Conservation (phyloP, 371 early-diverging fungal species). For the Mortierella sp. region DNA sequence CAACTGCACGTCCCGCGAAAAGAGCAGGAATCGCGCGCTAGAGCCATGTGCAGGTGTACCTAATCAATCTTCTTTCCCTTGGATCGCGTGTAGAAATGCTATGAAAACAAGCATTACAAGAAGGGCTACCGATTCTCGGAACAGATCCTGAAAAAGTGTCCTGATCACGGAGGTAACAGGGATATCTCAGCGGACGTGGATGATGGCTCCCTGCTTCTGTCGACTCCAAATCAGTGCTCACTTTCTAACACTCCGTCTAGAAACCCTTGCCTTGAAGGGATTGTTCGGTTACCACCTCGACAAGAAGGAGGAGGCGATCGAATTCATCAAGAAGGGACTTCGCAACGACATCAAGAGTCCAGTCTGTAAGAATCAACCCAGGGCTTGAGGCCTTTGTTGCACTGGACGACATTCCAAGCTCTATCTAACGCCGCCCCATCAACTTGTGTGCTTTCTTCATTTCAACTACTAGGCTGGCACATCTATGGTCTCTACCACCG, state of each 20-base stretch:
- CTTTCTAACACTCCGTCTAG: constrained; percentile 55
- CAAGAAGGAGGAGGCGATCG: constrained; percentile 92
- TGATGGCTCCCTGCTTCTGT: too few species aligned
- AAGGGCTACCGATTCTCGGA: constrained; percentile 93
- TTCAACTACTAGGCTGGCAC: constrained; percentile 85
- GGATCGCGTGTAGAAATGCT: constrained; percentile 78
- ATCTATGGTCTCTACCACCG: constrained; percentile 93
- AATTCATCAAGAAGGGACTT: constrained; percentile 88
- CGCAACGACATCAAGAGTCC: constrained; percentile 82
- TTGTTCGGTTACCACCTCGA: constrained; percentile 89
- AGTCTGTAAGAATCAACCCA: constrained; percentile 72
- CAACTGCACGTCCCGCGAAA: neutral
- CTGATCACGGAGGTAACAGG: constrained; percentile 91
- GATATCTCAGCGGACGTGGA: neutral
- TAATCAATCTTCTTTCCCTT: neutral
- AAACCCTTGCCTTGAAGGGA: constrained; percentile 95
- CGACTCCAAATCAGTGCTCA: neutral
- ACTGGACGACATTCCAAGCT: neutral
- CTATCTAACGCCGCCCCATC: neutral
- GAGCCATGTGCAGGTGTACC: neutral
- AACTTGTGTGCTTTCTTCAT: neutral
- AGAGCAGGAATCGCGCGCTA: neutral
- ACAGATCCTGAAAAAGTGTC: constrained; percentile 90
- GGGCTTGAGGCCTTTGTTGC: neutral
- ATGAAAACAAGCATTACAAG: constrained; percentile 95